A percentile compares a stretch with the other conserved stretches of the same genome.
Conservation (phyloP, 1,139 yeast genomes). For the Candida freyschussii region DNA sequence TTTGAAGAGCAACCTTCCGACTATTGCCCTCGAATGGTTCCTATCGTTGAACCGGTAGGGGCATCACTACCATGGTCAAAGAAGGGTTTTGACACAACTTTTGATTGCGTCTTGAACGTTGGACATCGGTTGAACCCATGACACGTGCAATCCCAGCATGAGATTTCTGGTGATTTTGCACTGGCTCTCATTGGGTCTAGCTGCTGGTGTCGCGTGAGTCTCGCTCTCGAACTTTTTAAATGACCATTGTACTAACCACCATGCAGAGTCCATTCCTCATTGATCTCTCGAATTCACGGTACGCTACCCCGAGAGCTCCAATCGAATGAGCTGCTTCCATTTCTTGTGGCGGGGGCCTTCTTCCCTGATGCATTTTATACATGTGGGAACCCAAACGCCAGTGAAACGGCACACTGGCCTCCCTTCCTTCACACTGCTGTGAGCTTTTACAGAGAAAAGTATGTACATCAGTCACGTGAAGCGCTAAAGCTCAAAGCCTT, state of each 20-base stretch:
- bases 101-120: too few relatives aligned
- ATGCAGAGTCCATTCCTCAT: slow-evolving; percentile 34
- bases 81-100: too few relatives aligned
- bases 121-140: too few relatives aligned
- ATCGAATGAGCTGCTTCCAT: slow-evolving; percentile 16
- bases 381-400: slow-evolving; percentile 45
- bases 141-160: too few relatives aligned
- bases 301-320: slow-evolving; percentile 19
- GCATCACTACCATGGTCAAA: too few relatives aligned
- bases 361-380: slow-evolving; percentile 60
- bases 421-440: slow-evolving; percentile 46
- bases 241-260: background rate
- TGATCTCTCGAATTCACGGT: slow-evolving; percentile 33
- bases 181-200: too few relatives aligned
- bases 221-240: background rate
- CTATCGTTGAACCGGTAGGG: too few relatives aligned
- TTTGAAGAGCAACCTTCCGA: too few relatives aligned
- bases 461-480: slow-evolving; percentile 12
- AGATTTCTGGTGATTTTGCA: too few relatives aligned
- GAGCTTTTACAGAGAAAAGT: slow-evolving; percentile 31
- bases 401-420: slow-evolving; percentile 65
- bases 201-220: slow-evolving; percentile 15
- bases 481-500: slow-evolving; percentile 41
- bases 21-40: too few relatives aligned
- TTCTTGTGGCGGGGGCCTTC: slow-evolving; percentile 48